These are phyloP conservation scores for Nemania abortiva DNA, from an alignment of 2,329 filamentous ascomycete species.

Conservation along the genomic window DNA sequence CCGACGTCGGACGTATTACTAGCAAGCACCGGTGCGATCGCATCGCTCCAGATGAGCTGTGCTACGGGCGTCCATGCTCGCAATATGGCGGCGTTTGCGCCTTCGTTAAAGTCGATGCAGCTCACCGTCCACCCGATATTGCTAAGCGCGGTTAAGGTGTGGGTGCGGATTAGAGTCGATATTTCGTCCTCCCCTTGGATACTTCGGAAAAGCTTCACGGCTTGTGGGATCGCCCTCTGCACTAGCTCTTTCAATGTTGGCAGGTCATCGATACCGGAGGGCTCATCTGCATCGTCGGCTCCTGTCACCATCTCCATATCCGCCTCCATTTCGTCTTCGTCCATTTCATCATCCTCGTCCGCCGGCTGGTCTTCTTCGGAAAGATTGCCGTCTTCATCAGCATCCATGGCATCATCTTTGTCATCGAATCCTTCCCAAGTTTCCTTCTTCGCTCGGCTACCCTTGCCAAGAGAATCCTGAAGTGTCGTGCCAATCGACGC, in stretches of 20 bases:
- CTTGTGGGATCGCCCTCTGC: constrained; percentile 60
- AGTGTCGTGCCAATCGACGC: constrained; percentile 73
- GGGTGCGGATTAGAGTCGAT: constrained; percentile 59
- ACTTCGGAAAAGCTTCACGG: constrained; percentile 59
- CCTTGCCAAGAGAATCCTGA: constrained; percentile 63
- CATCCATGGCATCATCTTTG: constrained; percentile 54
- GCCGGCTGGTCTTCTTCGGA: constrained; percentile 54
- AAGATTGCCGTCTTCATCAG: constrained; percentile 54
- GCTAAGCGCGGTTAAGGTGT: constrained; percentile 71
- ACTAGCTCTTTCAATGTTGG: constrained; percentile 65
- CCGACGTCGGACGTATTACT: constrained; percentile 71
- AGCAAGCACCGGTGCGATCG: constrained; percentile 68
- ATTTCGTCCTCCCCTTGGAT: constrained; percentile 57
- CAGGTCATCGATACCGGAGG: constrained; percentile 62
- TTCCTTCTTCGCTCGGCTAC: constrained; percentile 52
- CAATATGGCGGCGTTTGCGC: constrained; percentile 64
- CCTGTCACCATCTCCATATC: constrained; percentile 75
- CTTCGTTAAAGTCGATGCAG: constrained; percentile 68
- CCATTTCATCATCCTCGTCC: constrained; percentile 64
- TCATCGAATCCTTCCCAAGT: constrained; percentile 57
- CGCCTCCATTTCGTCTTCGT: constrained; percentile 68
- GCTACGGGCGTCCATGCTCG: constrained; percentile 66
- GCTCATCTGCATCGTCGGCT: constrained; percentile 57
- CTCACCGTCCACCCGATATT: constrained; percentile 77
- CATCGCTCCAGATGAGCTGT: constrained; percentile 68